Evolutionary conservation across 2,329 filamentous ascomycete genomes (phyloP), one percentile per base, ranked within the genome.

Genomic region (Penicillium sp.): DNA sequence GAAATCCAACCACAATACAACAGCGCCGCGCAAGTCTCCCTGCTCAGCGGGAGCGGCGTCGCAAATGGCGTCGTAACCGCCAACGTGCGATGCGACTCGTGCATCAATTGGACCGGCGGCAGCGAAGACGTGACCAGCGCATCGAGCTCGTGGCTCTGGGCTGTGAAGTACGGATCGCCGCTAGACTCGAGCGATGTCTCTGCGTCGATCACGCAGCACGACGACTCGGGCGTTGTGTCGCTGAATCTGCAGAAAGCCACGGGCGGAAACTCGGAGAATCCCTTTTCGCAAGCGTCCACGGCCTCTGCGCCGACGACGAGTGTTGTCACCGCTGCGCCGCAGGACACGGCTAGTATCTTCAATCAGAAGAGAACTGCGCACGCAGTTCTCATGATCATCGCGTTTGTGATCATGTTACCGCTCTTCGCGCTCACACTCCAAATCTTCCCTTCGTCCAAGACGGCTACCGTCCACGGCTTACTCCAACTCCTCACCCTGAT

Each of bases 21-120:
- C 54, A 65, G 71, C 1, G 75, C 78, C 3, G 76, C 78, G 22
- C 73, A 79, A 38, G 71, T 88, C 17, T 78, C 82, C 41, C 77
- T 89, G 3, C 78, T 89, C 1, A 80, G 75, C 0, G 87, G 87
- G 54, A 88, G 85, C 48, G 86, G 86, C 35, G 76, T 89, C 43
- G 66, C 70, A n/a, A 66, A 76, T 53, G 79, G 75, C 54, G 75
- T 77, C 20, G 87, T 89, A 81, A 78, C 82, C 3, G 87, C 87
- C 64, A 89, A 89, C 64, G 75, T 89, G 42, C 69, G 68, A 41
- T 78, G 75, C 52, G 69, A 74, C 38, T 71, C 49, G 58, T 73
- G 71, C 57, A 61, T 71, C 7, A 50, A 43, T 11, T 71, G 69
- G 67, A 20, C 55, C 31, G 59, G 60, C 39, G 66, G 68, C 20